Percentiles rank a stretch among this genome's conserved stretches.
Evolutionary conservation across 2,329 filamentous ascomycete species (phyloP).

Genomic region (Harringtonia aguacate): DNA sequence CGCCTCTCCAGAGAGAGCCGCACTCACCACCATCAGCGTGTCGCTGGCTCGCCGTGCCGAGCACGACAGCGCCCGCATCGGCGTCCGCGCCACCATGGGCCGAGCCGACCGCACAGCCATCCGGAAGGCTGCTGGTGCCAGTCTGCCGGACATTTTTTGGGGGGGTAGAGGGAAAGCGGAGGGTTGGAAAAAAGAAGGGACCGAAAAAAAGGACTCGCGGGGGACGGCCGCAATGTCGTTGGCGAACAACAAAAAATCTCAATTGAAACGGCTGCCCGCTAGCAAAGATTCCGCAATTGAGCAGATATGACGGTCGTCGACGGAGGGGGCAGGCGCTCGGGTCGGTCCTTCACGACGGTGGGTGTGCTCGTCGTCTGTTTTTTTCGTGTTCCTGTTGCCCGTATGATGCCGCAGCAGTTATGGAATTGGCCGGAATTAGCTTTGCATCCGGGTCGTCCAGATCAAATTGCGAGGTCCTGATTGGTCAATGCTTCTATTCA

Average conservation of each 20-base stretch:
- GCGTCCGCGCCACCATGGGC: constrained; percentile 26
- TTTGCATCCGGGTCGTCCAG: constrained; percentile 9
- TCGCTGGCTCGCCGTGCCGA: constrained; percentile 62
- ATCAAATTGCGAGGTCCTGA: constrained; percentile 12
- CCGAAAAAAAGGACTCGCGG: background rate
- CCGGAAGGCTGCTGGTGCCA: constrained; percentile 64
- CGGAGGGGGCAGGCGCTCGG: no score
- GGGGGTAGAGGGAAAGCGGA: background rate
- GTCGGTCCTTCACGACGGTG: no score
- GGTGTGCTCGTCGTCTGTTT: background rate
- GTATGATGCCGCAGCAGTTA: constrained; percentile 1
- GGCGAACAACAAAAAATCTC: no score
- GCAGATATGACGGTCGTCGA: background rate
- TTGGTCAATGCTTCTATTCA: constrained; percentile 2
- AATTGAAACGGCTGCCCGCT: no score
- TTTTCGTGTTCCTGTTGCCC: constrained; percentile 1
- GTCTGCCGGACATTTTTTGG: constrained; percentile 66
- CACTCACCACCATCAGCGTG: constrained; percentile 54
- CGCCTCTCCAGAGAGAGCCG: no score
- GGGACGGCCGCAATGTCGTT: no score
- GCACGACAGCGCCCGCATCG: constrained; percentile 63
- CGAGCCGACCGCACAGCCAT: constrained; percentile 47
- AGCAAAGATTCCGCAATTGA: no score
- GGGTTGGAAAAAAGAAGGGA: background rate
- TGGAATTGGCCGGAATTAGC: constrained; percentile 11